A percentile compares a stretch with the other conserved stretches of the same genome.
These are phyloP conservation scores for Psilocybe cyanescens DNA, from an alignment of 768 basidiomycete species.

Conservation along the genomic window DNA sequence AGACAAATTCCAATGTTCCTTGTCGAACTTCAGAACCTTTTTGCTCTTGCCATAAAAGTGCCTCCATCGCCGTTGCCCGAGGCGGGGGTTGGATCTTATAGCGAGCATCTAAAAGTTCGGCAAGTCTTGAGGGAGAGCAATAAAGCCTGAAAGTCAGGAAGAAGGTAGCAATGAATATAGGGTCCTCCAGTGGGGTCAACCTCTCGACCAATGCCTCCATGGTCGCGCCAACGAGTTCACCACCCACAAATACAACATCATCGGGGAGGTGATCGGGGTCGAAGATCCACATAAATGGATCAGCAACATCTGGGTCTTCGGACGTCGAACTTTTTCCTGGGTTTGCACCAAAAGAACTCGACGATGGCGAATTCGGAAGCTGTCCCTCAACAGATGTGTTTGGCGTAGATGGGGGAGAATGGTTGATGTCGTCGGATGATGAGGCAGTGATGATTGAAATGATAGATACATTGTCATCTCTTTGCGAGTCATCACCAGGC, in stretches of 20 bases:
- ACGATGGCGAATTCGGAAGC: not conserved
- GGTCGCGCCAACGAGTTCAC: not conserved
- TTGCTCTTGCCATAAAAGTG: not conserved
- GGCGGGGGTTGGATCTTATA: not conserved
- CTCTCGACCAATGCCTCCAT: not conserved
- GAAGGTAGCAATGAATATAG: not conserved
- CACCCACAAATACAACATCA: not conserved
- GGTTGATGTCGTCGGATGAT: not conserved
- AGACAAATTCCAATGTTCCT: not conserved
- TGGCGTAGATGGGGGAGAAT: not conserved
- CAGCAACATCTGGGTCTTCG: not conserved
- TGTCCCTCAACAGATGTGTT: not conserved
- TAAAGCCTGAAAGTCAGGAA: constrained; percentile 1
- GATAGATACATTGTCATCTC: not conserved
- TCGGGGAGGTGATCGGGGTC: not conserved
- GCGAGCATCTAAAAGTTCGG: not conserved
- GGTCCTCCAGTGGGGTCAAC: not conserved
- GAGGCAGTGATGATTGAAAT: not conserved
- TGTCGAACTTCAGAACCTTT: not conserved
- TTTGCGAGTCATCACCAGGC: no score
- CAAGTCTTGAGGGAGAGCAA: not conserved
- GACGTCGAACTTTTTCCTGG: not conserved
- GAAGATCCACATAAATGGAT: not conserved
- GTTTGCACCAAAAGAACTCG: not conserved
- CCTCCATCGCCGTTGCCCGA: not conserved